Evolutionary conservation across 805 yeast genomes (phyloP).

Genomic region (Zygotorulaspora sp.): DNA sequence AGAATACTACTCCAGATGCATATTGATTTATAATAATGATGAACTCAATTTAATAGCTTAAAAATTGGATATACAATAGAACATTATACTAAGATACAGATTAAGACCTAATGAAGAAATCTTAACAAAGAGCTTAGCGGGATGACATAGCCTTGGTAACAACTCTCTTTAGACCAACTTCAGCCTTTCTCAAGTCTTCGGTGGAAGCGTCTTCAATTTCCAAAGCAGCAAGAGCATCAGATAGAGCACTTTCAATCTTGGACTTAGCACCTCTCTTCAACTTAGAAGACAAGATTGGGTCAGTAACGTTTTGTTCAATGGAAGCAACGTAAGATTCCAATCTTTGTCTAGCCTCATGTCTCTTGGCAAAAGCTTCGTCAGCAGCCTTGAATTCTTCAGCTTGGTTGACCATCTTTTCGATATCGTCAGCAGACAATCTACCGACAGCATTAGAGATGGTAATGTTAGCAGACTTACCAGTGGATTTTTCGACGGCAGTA

Average conservation of each 20-base stretch:
- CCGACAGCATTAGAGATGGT: constrained; percentile 99
- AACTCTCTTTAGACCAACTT: constrained; percentile 97
- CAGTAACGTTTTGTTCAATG: constrained; percentile 93
- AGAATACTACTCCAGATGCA: no score
- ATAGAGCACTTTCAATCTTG: constrained; percentile 95
- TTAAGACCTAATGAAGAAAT: constrained; percentile 16
- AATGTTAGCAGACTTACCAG: constrained; percentile 97
- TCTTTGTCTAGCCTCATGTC: constrained; percentile 98
- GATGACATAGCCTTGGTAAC: constrained; percentile 99
- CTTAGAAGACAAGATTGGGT: constrained; percentile 97
- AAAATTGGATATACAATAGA: constrained; percentile 15
- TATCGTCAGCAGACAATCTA: constrained; percentile 93
- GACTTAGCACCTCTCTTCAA: constrained; percentile 95
- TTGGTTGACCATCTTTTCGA: constrained; percentile 97
- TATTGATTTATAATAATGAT: constrained; percentile 2
- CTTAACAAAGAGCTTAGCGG: constrained; percentile 56
- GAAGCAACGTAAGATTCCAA: constrained; percentile 97
- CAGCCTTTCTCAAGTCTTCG: constrained; percentile 98
- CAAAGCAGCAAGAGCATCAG: constrained; percentile 97
- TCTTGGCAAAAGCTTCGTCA: constrained; percentile 99
- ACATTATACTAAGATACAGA: constrained; percentile 22
- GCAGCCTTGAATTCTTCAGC: constrained; percentile 99
- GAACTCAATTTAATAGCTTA: constrained; percentile 11
- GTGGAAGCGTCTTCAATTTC: constrained; percentile 95
- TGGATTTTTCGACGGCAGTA: constrained; percentile 96